Percentiles rank a stretch among this genome's conserved stretches.
Conservation (phyloP, 352 stramenopile species). For the Globisporangium recalcitrans region DNA sequence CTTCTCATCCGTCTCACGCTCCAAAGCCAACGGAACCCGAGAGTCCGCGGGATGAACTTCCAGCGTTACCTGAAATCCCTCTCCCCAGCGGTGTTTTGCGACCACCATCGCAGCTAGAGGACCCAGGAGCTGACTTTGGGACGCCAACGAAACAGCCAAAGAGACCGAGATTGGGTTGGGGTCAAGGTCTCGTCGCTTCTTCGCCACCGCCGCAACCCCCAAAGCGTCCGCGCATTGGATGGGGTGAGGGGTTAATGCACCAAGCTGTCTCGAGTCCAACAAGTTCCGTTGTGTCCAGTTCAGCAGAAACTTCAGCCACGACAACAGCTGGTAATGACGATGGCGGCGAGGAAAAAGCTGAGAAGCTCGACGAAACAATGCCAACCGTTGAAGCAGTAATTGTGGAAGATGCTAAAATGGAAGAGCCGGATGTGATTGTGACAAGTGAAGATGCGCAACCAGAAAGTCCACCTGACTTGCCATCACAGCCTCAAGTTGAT, state of each 20-base stretch:
- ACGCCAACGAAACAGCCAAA: constrained; percentile 53
- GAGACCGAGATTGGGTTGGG: constrained; percentile 71
- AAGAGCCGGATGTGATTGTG: not conserved
- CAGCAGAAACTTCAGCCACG: not conserved
- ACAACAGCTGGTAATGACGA: not conserved
- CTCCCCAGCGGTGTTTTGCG: constrained; percentile 20
- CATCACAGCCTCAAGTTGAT: not conserved
- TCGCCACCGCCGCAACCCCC: constrained; percentile 45
- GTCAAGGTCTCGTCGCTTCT: constrained; percentile 68
- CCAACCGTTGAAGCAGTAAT: not conserved
- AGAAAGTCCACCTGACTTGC: not conserved
- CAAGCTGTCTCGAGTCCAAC: constrained; percentile 14
- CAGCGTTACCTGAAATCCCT: constrained; percentile 63
- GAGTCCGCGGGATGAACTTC: constrained; percentile 42
- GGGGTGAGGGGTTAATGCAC: constrained; percentile 71
- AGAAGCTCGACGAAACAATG: constrained; percentile 4
- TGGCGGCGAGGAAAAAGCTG: not conserved
- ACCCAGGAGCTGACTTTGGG: constrained; percentile 20
- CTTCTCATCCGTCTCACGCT: not conserved
- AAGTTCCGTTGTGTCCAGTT: constrained; percentile 14
- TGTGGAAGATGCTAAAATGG: constrained; percentile 9
- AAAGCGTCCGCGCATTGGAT: constrained; percentile 79
- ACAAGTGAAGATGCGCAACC: not conserved
- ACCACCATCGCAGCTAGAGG: constrained; percentile 8
- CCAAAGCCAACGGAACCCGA: not conserved